phyloP scores from a whole-genome alignment of 306 rosid genomes.

The Dalbergia cochinchinensis region DNA sequence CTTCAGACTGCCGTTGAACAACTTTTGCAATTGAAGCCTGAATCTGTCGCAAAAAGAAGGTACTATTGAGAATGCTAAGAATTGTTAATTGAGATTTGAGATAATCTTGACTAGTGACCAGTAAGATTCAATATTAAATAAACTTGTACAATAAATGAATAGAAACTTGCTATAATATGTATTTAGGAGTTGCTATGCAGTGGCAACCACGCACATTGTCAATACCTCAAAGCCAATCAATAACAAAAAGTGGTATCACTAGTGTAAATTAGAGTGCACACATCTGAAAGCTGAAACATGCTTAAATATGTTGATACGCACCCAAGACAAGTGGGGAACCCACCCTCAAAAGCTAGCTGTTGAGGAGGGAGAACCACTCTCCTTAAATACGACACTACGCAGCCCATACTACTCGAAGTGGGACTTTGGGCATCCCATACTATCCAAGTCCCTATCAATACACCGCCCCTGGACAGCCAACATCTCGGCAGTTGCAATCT shows the following conservation, averaged over 20 bases:
- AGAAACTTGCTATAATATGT: slow-evolving; percentile 13
- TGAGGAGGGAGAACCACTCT: too few species aligned
- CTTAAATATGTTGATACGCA: not conserved
- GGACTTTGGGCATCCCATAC: too few species aligned
- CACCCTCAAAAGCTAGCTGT: too few species aligned
- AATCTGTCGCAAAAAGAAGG: slow-evolving; percentile 50
- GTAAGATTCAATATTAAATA: slow-evolving; percentile 17
- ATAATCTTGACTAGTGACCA: slow-evolving; percentile 4
- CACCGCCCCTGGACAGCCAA: too few species aligned
- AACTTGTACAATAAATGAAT: slow-evolving; percentile 20
- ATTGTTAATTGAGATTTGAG: not conserved
- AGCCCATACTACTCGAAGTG: too few species aligned
- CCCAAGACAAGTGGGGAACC: too few species aligned
- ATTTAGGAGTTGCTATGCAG: slow-evolving; percentile 31
- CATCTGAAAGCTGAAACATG: slow-evolving; percentile 47
- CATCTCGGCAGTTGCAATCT: too few species aligned
- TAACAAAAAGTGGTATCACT: slow-evolving; percentile 14
- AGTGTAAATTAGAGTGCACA: slow-evolving; percentile 24
- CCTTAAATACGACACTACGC: too few species aligned
- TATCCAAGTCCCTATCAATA: too few species aligned
- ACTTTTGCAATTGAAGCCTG: slow-evolving; percentile 68
- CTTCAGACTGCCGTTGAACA: slow-evolving; percentile 90
- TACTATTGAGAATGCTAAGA: slow-evolving; percentile 21
- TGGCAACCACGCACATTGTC: slow-evolving; percentile 26
- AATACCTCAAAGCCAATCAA: slow-evolving; percentile 23